Percentiles rank a stretch among this genome's conserved stretches.
Conservation (phyloP, 116 monocot species). For the Dioscorea cayenensis region DNA sequence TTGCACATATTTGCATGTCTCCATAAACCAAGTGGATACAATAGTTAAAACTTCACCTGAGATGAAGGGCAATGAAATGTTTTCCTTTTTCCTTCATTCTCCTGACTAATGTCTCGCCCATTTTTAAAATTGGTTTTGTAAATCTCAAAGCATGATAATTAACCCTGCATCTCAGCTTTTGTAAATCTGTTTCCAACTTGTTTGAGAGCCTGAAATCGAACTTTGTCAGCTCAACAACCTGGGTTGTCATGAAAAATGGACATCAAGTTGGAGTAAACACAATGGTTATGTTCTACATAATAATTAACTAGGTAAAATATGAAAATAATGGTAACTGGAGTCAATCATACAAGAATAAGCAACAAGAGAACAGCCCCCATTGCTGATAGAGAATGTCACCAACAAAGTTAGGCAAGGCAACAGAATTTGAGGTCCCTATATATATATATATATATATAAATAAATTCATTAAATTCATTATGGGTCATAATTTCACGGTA, state of each 20-base stretch:
- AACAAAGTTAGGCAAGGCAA: too few relatives aligned
- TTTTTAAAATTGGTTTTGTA: conserved; percentile 40
- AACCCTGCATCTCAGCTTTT: conserved; percentile 71
- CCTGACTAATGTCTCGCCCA: conserved; percentile 50
- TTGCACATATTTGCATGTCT: neutral
- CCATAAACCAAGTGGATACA: neutral
- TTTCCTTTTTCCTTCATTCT: conserved; percentile 59
- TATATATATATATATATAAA: too few relatives aligned
- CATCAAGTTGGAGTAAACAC: neutral
- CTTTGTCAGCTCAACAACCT: conserved; percentile 71
- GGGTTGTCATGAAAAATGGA: conserved; percentile 9
- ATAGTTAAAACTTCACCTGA: conserved; percentile 30
- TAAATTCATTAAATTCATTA: too few relatives aligned
- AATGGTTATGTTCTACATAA: neutral
- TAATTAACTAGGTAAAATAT: too few relatives aligned
- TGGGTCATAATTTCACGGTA: neutral
- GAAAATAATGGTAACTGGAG: too few relatives aligned
- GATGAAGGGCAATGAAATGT: conserved; percentile 69
- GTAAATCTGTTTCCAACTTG: conserved; percentile 54
- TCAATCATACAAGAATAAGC: too few relatives aligned
- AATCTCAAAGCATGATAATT: conserved; percentile 76
- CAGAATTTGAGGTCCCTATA: too few relatives aligned
- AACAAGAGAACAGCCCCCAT: too few relatives aligned
- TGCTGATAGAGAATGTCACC: too few relatives aligned
- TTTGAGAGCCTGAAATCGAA: conserved; percentile 81